Conservation (phyloP, 805 yeast genomes). For the Komagataella ulmi region DNA sequence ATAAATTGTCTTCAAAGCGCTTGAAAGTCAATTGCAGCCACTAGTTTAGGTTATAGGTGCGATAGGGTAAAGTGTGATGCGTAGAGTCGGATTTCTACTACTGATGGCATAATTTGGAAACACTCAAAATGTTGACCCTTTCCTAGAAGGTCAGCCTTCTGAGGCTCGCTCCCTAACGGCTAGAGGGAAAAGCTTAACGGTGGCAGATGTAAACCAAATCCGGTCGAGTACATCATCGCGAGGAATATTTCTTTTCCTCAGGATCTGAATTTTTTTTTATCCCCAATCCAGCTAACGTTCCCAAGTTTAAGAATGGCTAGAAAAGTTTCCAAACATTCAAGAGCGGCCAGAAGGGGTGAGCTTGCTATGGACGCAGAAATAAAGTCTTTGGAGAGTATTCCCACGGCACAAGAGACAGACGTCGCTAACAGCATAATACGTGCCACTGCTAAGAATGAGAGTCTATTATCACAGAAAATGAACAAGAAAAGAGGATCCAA, state of each 20-base stretch:
- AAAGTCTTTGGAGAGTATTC: not conserved
- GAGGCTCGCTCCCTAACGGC: not conserved
- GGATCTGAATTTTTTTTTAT: not conserved
- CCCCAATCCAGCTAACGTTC: not conserved
- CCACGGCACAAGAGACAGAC: not conserved
- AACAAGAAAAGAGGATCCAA: not conserved
- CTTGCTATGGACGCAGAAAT: constrained; percentile 1
- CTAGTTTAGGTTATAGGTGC: not conserved
- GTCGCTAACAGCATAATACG: not conserved
- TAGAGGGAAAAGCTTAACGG: not conserved
- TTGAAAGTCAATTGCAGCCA: not conserved
- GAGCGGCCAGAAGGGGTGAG: constrained; percentile 2
- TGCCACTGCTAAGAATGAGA: constrained; percentile 1
- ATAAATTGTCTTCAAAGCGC: not conserved
- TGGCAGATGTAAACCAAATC: not conserved
- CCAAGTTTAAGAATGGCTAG: not conserved
- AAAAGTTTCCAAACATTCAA: constrained; percentile 1
- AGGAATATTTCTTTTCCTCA: not conserved
- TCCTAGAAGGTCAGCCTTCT: too few species aligned
- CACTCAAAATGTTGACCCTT: too few species aligned
- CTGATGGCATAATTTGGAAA: too few species aligned
- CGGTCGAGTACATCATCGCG: constrained; percentile 1
- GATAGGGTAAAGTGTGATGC: not conserved
- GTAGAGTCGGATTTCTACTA: too few species aligned
- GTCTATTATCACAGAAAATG: constrained; percentile 1